Percentiles rank a stretch among this genome's conserved stretches.
Evolutionary conservation across 805 yeast species (phyloP).

Genomic region (Starmerella stellata): DNA sequence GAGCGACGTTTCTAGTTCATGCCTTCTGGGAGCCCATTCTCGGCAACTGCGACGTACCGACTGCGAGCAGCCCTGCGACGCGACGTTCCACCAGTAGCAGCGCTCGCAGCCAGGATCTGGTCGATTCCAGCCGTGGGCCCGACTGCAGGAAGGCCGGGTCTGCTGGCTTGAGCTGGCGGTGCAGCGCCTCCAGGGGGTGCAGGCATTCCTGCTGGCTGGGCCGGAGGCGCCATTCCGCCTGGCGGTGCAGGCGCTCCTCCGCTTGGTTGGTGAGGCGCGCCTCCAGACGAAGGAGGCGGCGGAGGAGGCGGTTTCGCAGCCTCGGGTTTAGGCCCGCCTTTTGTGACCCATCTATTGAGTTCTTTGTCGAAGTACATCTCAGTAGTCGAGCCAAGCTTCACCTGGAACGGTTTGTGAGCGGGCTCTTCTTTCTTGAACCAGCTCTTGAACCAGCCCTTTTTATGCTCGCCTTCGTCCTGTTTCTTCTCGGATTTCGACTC

Average conservation of each 20-base stretch:
- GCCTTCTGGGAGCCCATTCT: slow-evolving; percentile 16
- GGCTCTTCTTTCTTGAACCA: slow-evolving; percentile 41
- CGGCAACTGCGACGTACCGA: slow-evolving; percentile 28
- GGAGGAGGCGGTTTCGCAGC: slow-evolving; percentile 50
- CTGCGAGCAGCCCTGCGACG: slow-evolving; percentile 9
- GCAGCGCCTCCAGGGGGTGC: slow-evolving; percentile 1
- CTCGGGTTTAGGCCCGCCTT: slow-evolving; percentile 31
- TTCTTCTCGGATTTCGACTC: slow-evolving; percentile 9
- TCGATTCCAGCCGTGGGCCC: slow-evolving; percentile 14
- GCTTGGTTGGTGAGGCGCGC: slow-evolving; percentile 22
- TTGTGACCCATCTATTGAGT: slow-evolving; percentile 71
- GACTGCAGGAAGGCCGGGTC: slow-evolving; percentile 10
- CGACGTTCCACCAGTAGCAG: slow-evolving; percentile 3
- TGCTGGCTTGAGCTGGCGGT: slow-evolving; percentile 8
- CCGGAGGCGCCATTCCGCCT: neutral
- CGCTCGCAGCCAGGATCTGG: neutral
- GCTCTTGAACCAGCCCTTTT: slow-evolving; percentile 29
- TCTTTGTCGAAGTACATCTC: slow-evolving; percentile 66
- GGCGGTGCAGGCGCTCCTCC: slow-evolving; percentile 5
- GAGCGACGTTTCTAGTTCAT: neutral
- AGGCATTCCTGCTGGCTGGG: slow-evolving; percentile 8
- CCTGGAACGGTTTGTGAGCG: slow-evolving; percentile 56
- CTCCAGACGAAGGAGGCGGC: slow-evolving; percentile 31
- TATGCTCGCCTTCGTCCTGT: slow-evolving; percentile 13
- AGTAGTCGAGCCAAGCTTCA: slow-evolving; percentile 68